A percentile compares a stretch with the other conserved stretches of the same genome.
phyloP scores from a whole-genome alignment of 1,139 yeast species.

The Scheffersomyces illinoinensis region DNA sequence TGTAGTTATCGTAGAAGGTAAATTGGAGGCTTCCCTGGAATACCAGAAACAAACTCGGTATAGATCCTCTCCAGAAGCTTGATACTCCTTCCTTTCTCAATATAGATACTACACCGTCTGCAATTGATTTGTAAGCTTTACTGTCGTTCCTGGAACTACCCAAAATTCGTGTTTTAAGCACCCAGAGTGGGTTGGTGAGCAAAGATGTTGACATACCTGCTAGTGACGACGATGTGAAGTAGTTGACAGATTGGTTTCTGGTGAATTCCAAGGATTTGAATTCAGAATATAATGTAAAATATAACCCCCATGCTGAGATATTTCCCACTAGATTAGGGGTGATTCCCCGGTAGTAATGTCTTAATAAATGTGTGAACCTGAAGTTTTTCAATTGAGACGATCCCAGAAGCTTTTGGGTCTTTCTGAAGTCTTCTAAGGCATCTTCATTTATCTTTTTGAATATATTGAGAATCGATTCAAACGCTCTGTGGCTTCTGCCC shows the following conservation, averaged over 20 bases:
- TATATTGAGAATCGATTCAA: slow-evolving; percentile 17
- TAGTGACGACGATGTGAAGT: slow-evolving; percentile 36
- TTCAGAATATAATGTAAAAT: slow-evolving; percentile 71
- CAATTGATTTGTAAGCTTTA: slow-evolving; percentile 57
- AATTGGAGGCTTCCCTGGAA: slow-evolving; percentile 89
- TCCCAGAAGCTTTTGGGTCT: neutral
- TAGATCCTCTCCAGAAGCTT: slow-evolving; percentile 81
- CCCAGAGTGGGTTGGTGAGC: slow-evolving; percentile 91
- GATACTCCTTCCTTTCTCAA: slow-evolving; percentile 59
- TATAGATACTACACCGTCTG: slow-evolving; percentile 57
- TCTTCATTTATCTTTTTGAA: slow-evolving; percentile 17
- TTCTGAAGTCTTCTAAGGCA: slow-evolving; percentile 6
- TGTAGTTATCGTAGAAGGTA: slow-evolving; percentile 77
- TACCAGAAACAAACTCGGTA: slow-evolving; percentile 82
- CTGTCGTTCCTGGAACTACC: slow-evolving; percentile 50
- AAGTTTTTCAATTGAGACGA: neutral
- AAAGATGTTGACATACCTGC: slow-evolving; percentile 80
- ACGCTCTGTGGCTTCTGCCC: slow-evolving; percentile 7
- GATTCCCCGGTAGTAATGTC: slow-evolving; percentile 69
- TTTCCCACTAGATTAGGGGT: slow-evolving; percentile 82
- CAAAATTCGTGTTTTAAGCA: slow-evolving; percentile 81
- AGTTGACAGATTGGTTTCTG: slow-evolving; percentile 26
- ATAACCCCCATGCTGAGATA: slow-evolving; percentile 84
- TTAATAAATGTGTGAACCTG: slow-evolving; percentile 2
- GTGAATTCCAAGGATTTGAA: slow-evolving; percentile 40